Conservation (phyloP, 768 basidiomycete species). For the Porpolomopsis calyptriformis region DNA sequence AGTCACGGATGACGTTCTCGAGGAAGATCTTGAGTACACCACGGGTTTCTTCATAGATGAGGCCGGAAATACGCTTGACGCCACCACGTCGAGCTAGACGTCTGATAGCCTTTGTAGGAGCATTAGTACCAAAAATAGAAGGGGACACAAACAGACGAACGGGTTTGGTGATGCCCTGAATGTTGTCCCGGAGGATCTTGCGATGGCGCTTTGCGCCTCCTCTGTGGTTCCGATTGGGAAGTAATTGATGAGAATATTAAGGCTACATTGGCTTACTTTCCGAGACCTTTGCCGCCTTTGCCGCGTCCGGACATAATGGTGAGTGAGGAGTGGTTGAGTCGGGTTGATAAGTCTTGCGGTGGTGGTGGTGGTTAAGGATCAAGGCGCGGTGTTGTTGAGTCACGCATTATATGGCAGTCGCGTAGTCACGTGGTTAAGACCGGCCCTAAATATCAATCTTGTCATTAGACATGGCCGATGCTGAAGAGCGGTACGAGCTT, state of each 20-base stretch:
- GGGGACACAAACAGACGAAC: conserved; percentile 11
- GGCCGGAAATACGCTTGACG: conserved; percentile 35
- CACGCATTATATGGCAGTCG: not conserved
- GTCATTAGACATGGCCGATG: conserved; percentile 21
- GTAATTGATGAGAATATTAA: not conserved
- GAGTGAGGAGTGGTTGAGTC: conserved; percentile 2
- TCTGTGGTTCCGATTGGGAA: conserved; percentile 24
- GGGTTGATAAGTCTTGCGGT: conserved; percentile 1
- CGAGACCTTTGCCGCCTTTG: conserved; percentile 57
- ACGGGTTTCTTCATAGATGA: conserved; percentile 51
- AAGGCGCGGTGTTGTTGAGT: conserved; percentile 5
- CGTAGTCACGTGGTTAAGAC: not conserved
- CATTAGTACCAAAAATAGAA: not conserved
- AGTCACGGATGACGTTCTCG: conserved; percentile 52
- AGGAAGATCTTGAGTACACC: conserved; percentile 42
- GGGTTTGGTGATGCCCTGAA: conserved; percentile 44
- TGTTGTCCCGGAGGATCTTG: conserved; percentile 63
- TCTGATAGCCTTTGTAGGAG: conserved; percentile 27
- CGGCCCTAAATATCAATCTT: not conserved
- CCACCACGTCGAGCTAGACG: conserved; percentile 51
- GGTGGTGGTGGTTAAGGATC: conserved; percentile 8
- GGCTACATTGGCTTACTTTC: conserved; percentile 30
- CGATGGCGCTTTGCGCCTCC: conserved; percentile 68
- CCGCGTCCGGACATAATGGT: conserved; percentile 60
- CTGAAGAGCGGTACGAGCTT: conserved; percentile 57